Evolutionary conservation across 768 basidiomycete species (phyloP), one percentile per base, ranked within the genome.

Genomic region (Glaciozyma antarctica): DNA sequence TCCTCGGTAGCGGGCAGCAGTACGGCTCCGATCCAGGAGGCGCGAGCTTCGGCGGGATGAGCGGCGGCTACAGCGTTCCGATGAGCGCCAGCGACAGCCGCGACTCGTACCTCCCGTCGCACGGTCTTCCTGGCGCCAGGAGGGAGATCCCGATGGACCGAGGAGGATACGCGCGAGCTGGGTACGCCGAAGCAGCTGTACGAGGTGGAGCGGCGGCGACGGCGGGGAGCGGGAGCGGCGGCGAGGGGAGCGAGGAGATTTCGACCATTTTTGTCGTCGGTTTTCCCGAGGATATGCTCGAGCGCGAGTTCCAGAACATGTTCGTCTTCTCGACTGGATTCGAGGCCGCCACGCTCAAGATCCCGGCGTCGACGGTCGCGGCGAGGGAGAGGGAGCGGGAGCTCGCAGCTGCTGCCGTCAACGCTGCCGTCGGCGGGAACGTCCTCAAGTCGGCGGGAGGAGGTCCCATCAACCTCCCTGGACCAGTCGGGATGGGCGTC

Each of bases 261-360:
- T 60, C 67, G 52, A 73, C 73, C 32, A 63, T 73, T 69, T 99
- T 99, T 69, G 93, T 99, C 5, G 94, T 98, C 32, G 95, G 95
- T 0, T 99, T 99, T 76, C 95, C 95, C 5, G 95, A 99, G 63
- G 95, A 99, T 73, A 97, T 98, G 89, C 86, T 88, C 83, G 95
- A 98, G 80, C 90, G 95, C 38, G 95, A 99, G 78, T 99, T 98
- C 77, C 90, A 94, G 77, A 97, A 97, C 76, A 94, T 99, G 88
- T 99, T 99, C 76, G 90, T 92, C 12, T 99, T 99, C 74, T 90
- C 89, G 5, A 79, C 83, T 1, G 95, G 92, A 16, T 99, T 98
- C 73, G 95, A 98, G 76, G 95, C 93, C 28, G 94, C 95, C 12
- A 95, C 93, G 9, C 82, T 99, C 71, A 99, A 97, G 82, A 90